These are phyloP conservation scores for Cantharellus cinnabarinus DNA, from an alignment of 768 basidiomycete genomes.

Conservation along the genomic window DNA sequence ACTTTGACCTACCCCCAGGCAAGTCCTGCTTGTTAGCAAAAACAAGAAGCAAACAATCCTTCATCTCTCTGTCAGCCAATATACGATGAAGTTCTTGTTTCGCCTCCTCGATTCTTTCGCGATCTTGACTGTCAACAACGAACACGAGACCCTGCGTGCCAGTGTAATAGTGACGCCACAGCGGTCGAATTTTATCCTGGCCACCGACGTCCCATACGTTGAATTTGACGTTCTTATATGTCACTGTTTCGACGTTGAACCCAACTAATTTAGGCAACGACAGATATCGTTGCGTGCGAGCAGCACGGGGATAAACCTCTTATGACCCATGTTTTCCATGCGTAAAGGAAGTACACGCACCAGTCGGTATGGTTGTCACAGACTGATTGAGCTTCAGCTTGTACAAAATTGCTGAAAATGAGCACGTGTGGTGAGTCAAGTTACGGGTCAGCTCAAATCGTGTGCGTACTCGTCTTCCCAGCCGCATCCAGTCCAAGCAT, in stretches of 20 bases:
- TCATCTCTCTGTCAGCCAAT: conserved; percentile 27
- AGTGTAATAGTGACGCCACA: conserved; percentile 31
- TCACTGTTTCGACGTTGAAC: conserved; percentile 42
- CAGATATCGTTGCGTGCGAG: not conserved
- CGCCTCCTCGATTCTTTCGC: conserved; percentile 27
- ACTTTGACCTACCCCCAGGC: conserved; percentile 19
- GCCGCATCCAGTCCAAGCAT: conserved; percentile 20
- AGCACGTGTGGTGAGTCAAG: not conserved
- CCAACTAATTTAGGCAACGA: conserved; percentile 13
- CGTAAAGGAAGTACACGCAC: not conserved
- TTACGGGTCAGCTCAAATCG: not conserved
- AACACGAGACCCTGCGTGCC: conserved; percentile 31
- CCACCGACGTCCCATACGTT: conserved; percentile 49
- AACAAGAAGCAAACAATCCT: conserved; percentile 27
- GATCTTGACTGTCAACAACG: conserved; percentile 27
- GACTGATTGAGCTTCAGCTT: conserved; percentile 23
- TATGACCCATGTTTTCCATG: not conserved
- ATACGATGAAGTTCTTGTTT: conserved; percentile 26
- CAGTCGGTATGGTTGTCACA: conserved; percentile 22
- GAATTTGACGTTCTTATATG: conserved; percentile 32
- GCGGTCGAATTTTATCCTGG: conserved; percentile 27
- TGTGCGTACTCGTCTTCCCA: conserved; percentile 23
- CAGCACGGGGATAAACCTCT: not conserved
- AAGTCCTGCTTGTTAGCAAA: conserved; percentile 33
- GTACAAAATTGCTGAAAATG: conserved; percentile 20